These are phyloP conservation scores for Clonostachys sp. DNA, from an alignment of 2,329 filamentous ascomycete genomes.

Conservation along the genomic window DNA sequence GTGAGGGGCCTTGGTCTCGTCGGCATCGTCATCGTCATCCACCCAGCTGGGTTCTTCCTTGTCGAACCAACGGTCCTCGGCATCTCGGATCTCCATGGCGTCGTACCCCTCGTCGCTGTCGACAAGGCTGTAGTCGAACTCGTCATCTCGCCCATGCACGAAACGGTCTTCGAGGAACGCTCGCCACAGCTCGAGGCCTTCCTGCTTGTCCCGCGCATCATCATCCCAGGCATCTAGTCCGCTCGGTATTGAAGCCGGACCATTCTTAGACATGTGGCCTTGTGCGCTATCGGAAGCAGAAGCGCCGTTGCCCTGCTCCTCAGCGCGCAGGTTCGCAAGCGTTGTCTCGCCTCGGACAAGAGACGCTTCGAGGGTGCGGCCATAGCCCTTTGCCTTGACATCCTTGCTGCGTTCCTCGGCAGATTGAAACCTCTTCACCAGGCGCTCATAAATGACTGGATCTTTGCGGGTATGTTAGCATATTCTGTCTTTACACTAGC, in stretches of 20 bases:
- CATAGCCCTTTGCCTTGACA: conserved; percentile 70
- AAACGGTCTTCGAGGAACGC: conserved; percentile 72
- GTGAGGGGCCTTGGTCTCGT: conserved; percentile 8
- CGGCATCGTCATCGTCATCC: conserved; percentile 33
- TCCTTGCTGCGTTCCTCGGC: conserved; percentile 69
- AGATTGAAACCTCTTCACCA: conserved; percentile 74
- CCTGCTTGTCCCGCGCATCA: conserved; percentile 42
- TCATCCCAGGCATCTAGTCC: conserved; percentile 16
- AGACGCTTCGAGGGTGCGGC: conserved; percentile 73
- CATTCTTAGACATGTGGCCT: not conserved
- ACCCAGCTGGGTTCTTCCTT: conserved; percentile 70
- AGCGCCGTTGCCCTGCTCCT: conserved; percentile 35
- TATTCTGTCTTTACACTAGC: not conserved
- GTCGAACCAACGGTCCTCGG: conserved; percentile 75
- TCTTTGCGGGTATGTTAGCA: conserved; percentile 37
- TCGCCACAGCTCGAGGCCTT: conserved; percentile 65
- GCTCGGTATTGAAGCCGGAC: not conserved
- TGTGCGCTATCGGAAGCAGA: conserved; percentile 22
- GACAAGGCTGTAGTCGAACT: conserved; percentile 72
- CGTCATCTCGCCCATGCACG: conserved; percentile 66
- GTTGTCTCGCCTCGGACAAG: conserved; percentile 73
- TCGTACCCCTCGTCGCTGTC: conserved; percentile 73
- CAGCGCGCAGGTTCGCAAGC: conserved; percentile 43
- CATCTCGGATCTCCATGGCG: conserved; percentile 51
- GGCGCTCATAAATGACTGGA: conserved; percentile 75